These are phyloP conservation scores for Candida taoyuanica DNA, from an alignment of 805 yeast species.

Conservation along the genomic window DNA sequence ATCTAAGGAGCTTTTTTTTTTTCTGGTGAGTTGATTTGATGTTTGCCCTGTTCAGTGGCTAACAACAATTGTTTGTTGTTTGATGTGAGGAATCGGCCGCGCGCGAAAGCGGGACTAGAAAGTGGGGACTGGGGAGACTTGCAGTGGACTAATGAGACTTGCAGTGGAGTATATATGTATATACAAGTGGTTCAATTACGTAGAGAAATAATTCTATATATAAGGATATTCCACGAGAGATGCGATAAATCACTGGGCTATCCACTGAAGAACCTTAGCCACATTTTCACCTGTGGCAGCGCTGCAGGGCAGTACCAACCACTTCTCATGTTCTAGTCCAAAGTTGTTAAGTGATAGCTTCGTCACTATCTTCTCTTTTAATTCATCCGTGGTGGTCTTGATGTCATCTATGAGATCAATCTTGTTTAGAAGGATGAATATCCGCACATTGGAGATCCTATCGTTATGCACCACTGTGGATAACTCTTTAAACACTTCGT, in stretches of 20 bases:
- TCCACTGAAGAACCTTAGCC: constrained; percentile 9
- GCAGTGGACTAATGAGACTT: no score
- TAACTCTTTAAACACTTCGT: constrained; percentile 64
- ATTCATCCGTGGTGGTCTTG: constrained; percentile 14
- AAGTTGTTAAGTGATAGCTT: constrained; percentile 12
- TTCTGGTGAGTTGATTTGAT: background rate
- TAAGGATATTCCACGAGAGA: background rate
- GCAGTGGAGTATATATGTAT: no score
- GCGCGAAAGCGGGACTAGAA: no score
- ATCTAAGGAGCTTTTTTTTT: no score
- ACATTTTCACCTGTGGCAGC: constrained; percentile 12
- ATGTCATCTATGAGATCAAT: constrained; percentile 47
- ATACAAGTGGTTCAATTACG: no score
- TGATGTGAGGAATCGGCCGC: no score
- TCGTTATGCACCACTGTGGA: constrained; percentile 52
- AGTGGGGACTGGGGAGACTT: no score
- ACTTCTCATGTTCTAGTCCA: constrained; percentile 14
- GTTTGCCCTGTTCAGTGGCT: background rate
- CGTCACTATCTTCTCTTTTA: constrained; percentile 6
- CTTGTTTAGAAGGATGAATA: constrained; percentile 73
- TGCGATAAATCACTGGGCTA: constrained; percentile 2
- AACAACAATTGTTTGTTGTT: no score
- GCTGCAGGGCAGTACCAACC: constrained; percentile 13
- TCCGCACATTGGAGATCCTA: constrained; percentile 59
- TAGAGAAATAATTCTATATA: no score